Evolutionary conservation across 2,329 filamentous ascomycete species (phyloP).

Genomic region (Xylaria sp.): DNA sequence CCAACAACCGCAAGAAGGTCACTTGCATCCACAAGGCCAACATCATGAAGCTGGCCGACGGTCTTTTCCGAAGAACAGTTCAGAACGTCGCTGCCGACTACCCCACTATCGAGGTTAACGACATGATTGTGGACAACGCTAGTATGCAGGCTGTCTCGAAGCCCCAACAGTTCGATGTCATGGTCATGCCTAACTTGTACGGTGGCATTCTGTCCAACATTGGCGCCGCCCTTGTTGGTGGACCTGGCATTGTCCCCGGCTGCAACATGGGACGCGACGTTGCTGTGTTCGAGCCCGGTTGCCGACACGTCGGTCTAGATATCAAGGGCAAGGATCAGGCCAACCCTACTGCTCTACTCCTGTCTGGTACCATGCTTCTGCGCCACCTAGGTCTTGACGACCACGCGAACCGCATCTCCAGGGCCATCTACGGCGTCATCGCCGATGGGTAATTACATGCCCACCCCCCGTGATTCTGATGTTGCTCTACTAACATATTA

Average conservation of each 20-base stretch:
- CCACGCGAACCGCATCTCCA: slow-evolving; percentile 97
- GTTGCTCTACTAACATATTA: slow-evolving; percentile 47
- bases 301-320: slow-evolving; percentile 98
- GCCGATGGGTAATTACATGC: slow-evolving; percentile 76
- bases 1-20: slow-evolving; percentile 99
- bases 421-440: slow-evolving; percentile 79
- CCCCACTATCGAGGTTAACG: slow-evolving; percentile 92
- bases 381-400: slow-evolving; percentile 96
- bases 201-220: slow-evolving; percentile 99
- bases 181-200: slow-evolving; percentile 99
- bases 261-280: slow-evolving; percentile 99
- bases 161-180: slow-evolving; percentile 98
- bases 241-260: slow-evolving; percentile 94
- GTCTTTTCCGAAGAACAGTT: slow-evolving; percentile 98
- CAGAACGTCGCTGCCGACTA: slow-evolving; percentile 92
- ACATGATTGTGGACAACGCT: slow-evolving; percentile 99
- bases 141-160: slow-evolving; percentile 98
- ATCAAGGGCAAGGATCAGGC: slow-evolving; percentile 99
- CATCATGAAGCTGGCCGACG: slow-evolving; percentile 99
- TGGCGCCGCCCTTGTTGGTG: slow-evolving; percentile 93
- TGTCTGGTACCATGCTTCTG: slow-evolving; percentile 96
- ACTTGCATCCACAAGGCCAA: slow-evolving; percentile 99
- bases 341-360: slow-evolving; percentile 94
- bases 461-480: neutral
- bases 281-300: slow-evolving; percentile 97